Evolutionary conservation across 169 alveolate genomes (phyloP), one percentile per base, ranked within the genome.

Genomic region (Babesia ovis): DNA sequence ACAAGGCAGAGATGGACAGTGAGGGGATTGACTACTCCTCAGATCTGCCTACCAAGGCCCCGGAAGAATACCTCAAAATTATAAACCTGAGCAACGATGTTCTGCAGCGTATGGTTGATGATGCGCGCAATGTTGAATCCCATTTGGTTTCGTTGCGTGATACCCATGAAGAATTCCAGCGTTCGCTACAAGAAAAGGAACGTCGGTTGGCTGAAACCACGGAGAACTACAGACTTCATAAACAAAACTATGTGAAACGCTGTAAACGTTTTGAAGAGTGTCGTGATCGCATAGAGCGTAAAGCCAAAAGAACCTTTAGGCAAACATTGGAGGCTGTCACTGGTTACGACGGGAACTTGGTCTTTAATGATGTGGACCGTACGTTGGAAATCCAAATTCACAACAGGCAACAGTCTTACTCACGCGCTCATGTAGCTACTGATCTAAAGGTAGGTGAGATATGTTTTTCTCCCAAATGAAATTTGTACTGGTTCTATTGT

Each of bases 321-420:
- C 68, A 57, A 32, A 80, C 88, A 27, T 81, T 80, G n/a, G 88
- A 62, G 27, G 46, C 71, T 18, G 88, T 80, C 14, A 58, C 77
- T 1, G 88, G 83, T 12, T 80, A 80, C 34, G 84, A 80, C 35
- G 88, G 88, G 31, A 80, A 50, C 68, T 61, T 80, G 57, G 68
- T 80, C 9, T 80, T 80, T 68, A 80, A 80, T 43, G 88, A 80
- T 46, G 79, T 80, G 32, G 46, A 69, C 48, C 70, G 77, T 43
- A 80, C 88, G 2, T 43, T 80, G 57, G 88, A 80, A 34, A 71
- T 80, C 12, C 88, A 80, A 27, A 71, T 80, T 12, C 70, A 57
- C 35, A 80, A 80, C 62, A 80, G 74, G 37, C 88, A 80, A 61
- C 88, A 80, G 54, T 68, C 84, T 23, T 70, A 70, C 57, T 37